A percentile compares a stretch with the other conserved stretches of the same genome.
Evolutionary conservation across 192 early-diverging fungal species (phyloP).

Genomic region (Backusella australiensis): DNA sequence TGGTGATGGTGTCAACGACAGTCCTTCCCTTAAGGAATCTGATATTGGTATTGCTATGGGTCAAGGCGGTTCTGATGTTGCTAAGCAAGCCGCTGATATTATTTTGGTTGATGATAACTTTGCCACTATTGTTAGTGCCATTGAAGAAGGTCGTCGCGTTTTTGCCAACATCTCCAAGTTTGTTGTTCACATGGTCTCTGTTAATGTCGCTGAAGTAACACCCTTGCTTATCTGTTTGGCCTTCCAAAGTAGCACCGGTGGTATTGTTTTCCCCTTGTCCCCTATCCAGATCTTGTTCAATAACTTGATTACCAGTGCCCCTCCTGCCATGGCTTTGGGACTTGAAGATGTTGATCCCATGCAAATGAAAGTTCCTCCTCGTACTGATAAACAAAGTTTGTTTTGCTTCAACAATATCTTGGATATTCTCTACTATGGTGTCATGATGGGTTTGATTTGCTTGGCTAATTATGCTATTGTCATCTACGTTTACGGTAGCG

Average conservation of each 20-base stretch:
- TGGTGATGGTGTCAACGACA: constrained; percentile 82
- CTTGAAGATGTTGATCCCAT: constrained; percentile 61
- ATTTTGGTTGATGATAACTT: constrained; percentile 83
- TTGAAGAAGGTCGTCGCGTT: constrained; percentile 77
- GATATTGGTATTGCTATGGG: constrained; percentile 91
- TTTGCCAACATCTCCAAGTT: constrained; percentile 78
- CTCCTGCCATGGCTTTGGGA: constrained; percentile 79
- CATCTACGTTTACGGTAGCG: constrained; percentile 57
- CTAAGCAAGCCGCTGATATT: constrained; percentile 90
- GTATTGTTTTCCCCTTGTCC: constrained; percentile 72
- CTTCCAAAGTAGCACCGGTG: constrained; percentile 54
- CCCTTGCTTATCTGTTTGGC: constrained; percentile 72
- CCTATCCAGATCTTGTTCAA: constrained; percentile 79
- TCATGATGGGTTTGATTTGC: constrained; percentile 61
- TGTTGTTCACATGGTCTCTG: constrained; percentile 67
- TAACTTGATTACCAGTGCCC: constrained; percentile 81
- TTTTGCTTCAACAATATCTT: constrained; percentile 63
- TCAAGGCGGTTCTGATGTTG: constrained; percentile 88
- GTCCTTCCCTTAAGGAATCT: constrained; percentile 74
- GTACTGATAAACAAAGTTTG: constrained; percentile 55
- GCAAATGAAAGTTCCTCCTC: constrained; percentile 73
- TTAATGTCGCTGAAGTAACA: constrained; percentile 75
- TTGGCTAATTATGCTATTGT: constrained; percentile 64
- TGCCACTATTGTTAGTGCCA: constrained; percentile 80
- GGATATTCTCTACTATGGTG: constrained; percentile 73